Base-by-base conservation (phyloP, 2,329 filamentous ascomycete species). In the Cadophora malorum region DNA sequence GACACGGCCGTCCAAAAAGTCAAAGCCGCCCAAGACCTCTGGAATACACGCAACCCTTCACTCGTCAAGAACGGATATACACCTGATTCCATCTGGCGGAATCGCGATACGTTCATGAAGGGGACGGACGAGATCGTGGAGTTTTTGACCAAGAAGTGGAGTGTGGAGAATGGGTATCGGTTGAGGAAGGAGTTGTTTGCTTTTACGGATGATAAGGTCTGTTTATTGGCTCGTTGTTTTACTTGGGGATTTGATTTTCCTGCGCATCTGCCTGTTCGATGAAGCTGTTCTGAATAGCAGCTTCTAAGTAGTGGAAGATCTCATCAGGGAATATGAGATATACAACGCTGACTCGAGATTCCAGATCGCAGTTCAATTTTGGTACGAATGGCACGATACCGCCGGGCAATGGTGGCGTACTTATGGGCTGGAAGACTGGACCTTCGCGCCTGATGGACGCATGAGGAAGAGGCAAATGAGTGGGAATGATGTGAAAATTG, bases 101-200 rank as follows among this genome's bases (percentile, higher is more conserved):
- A 96, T 78, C 86, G 93, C 4, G 84, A 84, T 71, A 81, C 79
- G 1, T 96, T 97, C 78, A 76, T 96, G 58, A 79, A 80, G 12
- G 93, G 93, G 1, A 89, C 88, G 1, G 85, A 87, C 7, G 86
- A 83, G 21, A 94, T 96, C 69, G 82, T 88, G 61, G 80, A 80
- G 1, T 93, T 95, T 72, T 77, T 97, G 63, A 85, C 84, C 0
- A 81, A 86, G 55, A 96, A 96, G 76, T 96, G 92, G 93, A 79
- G 84, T 53, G 86, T 83, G 23, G 93, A 96, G 78, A 81, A 86
- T 53, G 87, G 84, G 19, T 96, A 96, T 75, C 84, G 85, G 0
- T 83, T 97, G 65, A 86, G 93, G 64, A 96, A 97, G 78, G 93
- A 97, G 77, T 82, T 97, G 0, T 97, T 96, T 79, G 84, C 91